Base-by-base conservation (phyloP, 1,284 basidiomycete genomes). In the Boletus chippewaensis region DNA sequence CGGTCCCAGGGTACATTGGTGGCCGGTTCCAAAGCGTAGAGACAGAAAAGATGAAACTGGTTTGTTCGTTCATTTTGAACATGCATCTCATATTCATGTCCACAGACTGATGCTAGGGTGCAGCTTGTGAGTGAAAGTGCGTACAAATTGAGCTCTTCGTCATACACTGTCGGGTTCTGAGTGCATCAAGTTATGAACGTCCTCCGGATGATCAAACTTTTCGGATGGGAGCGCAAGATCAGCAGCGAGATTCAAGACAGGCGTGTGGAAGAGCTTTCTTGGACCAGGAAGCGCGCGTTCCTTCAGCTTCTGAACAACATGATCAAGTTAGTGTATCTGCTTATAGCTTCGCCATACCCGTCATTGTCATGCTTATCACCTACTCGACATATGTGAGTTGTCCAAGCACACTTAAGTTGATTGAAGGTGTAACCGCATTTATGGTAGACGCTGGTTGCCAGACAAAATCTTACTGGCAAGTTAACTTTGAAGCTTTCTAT, bases 161-260 rank as follows among this genome's bases (percentile, higher is more conserved):
- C 12, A 10, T 16, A 28, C 5, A n/a, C 26, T 16, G 18, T 31
- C 13, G 29, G 13, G 13, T 24, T 18, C 47, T 58, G 29, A 58
- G 32, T 29, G 8, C 2, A 80, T 34, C 79, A 34, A 57, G 52
- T 48, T 10, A 62, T 60, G 60, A 55, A 68, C 55, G 70, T 78
- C 7, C 56, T 80, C n/a, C 70, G 81, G 24, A 82, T 83, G 74
- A 70, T 83, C 66, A 86, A 87, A 67, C 74, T 87, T 57, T 87
- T 87, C 57, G 84, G 78, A 9, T 84, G 82, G 82, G 81, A 83
- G 60, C 66, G 67, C 16, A 74, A 77, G 56, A 76, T 81, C 65
- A 71, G 76, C 50, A 66, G 71, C 20, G 70, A 74, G 45, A 70
- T 84, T 36, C 68, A 72, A 13, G 72, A 71, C 18, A 71, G 67